Evolutionary conservation across 106 monocot species (phyloP).

Genomic region (Dioscorea dumetorum): DNA sequence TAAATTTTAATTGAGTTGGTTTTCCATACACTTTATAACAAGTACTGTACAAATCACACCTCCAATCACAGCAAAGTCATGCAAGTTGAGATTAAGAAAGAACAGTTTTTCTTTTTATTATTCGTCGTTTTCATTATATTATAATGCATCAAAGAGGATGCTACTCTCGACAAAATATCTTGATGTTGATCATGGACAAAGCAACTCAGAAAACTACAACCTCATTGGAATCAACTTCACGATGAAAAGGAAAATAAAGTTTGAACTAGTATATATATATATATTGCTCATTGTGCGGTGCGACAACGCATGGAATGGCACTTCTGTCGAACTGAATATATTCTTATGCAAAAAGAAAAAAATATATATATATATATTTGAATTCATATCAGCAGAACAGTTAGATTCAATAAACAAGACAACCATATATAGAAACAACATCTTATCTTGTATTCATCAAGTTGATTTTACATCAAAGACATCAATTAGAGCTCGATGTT

Average conservation of each 20-base stretch:
- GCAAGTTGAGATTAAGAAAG: no score
- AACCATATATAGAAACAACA: no score
- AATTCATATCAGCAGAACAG: not conserved
- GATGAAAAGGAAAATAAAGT: not conserved
- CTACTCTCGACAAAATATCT: not conserved
- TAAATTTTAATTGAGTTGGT: no score
- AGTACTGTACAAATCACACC: no score
- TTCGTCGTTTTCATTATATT: no score
- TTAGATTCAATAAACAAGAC: not conserved
- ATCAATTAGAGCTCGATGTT: conserved; percentile 18
- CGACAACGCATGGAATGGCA: not conserved
- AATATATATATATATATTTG: no score
- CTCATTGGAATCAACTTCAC: not conserved
- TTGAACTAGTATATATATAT: not conserved
- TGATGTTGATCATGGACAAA: not conserved
- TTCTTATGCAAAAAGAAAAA: not conserved
- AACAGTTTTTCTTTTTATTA: no score
- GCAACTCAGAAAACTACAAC: not conserved
- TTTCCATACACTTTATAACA: no score
- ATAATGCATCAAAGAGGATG: no score
- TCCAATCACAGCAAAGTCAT: no score
- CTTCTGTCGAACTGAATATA: not conserved
- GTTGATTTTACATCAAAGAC: not conserved
- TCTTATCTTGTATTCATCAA: no score
- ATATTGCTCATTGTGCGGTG: no score